Percentiles rank a stretch among this genome's conserved stretches.
These are phyloP conservation scores for Pseudogymnoascus sp. DNA, from an alignment of 2,329 filamentous ascomycete genomes.

Conservation along the genomic window DNA sequence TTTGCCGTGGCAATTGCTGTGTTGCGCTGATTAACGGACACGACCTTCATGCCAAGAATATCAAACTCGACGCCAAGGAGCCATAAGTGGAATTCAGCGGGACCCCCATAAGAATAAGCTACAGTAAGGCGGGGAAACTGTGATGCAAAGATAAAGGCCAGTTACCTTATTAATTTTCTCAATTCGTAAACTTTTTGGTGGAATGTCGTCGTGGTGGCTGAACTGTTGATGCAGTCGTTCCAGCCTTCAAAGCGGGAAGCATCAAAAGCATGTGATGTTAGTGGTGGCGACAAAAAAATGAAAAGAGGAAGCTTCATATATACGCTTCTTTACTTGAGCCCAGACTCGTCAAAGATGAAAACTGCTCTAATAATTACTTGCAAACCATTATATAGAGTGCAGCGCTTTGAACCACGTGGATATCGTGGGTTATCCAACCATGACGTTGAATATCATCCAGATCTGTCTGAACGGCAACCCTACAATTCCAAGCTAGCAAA, in stretches of 20 bases:
- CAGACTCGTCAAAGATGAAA: neutral
- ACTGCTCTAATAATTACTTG: neutral
- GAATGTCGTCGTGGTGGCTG: neutral
- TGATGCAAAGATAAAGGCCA: neutral
- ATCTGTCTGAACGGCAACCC: conserved; percentile 6
- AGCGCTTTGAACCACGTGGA: neutral
- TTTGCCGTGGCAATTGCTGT: neutral
- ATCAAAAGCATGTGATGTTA: neutral
- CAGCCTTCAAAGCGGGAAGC: neutral
- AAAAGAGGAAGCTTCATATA: neutral
- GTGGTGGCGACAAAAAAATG: neutral
- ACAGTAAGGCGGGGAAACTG: neutral
- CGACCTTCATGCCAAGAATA: neutral
- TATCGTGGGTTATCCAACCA: neutral
- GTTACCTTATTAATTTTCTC: neutral
- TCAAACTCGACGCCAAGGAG: neutral
- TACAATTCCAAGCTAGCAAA: conserved; percentile 9
- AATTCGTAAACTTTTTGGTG: neutral
- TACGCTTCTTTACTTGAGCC: neutral
- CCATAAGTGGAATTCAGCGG: neutral
- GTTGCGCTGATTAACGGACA: neutral
- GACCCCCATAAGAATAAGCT: neutral
- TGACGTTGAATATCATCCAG: neutral
- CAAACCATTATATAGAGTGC: neutral
- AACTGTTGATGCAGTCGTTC: neutral